A percentile compares a stretch with the other conserved stretches of the same genome.
Evolutionary conservation across 2,329 filamentous ascomycete genomes (phyloP).

Genomic region (Fusarium sp.): DNA sequence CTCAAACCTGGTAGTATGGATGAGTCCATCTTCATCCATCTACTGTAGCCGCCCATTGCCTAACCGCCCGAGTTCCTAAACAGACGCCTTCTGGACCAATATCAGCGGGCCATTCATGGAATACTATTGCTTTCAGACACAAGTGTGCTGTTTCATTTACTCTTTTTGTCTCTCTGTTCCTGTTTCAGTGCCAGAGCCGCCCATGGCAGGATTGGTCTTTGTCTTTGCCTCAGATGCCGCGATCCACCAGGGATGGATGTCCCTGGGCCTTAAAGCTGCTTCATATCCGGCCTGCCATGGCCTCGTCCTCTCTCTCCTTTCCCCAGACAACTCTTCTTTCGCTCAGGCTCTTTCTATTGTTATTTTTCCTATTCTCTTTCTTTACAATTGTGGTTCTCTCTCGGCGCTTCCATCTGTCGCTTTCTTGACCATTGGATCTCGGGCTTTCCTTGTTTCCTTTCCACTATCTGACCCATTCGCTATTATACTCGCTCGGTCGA

Average conservation of each 20-base stretch:
- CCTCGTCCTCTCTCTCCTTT: conserved; percentile 38
- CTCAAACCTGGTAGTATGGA: conserved; percentile 35
- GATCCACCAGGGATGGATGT: conserved; percentile 39
- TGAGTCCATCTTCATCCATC: neutral
- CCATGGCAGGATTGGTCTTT: conserved; percentile 45
- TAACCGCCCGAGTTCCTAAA: conserved; percentile 50
- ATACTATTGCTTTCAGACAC: conserved; percentile 59
- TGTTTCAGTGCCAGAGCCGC: conserved; percentile 47
- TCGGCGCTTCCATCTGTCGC: conserved; percentile 41
- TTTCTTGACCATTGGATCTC: conserved; percentile 36
- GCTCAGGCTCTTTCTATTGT: conserved; percentile 34
- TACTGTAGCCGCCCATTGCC: conserved; percentile 38
- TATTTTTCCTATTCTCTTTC: conserved; percentile 35
- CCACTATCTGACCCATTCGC: conserved; percentile 25
- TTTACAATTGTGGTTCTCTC: conserved; percentile 43
- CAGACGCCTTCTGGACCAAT: conserved; percentile 63
- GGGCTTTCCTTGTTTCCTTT: conserved; percentile 25
- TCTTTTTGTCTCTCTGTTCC: conserved; percentile 34
- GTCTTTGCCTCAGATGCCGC: conserved; percentile 27
- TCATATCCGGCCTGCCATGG: conserved; percentile 44
- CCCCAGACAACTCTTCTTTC: conserved; percentile 40
- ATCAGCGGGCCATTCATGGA: conserved; percentile 54
- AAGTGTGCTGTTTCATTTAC: conserved; percentile 61
- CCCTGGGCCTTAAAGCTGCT: conserved; percentile 45
- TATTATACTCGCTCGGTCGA: conserved; percentile 31